Base-by-base conservation (phyloP, 495 filamentous ascomycete genomes). In the Astrothelium subdiscretum region DNA sequence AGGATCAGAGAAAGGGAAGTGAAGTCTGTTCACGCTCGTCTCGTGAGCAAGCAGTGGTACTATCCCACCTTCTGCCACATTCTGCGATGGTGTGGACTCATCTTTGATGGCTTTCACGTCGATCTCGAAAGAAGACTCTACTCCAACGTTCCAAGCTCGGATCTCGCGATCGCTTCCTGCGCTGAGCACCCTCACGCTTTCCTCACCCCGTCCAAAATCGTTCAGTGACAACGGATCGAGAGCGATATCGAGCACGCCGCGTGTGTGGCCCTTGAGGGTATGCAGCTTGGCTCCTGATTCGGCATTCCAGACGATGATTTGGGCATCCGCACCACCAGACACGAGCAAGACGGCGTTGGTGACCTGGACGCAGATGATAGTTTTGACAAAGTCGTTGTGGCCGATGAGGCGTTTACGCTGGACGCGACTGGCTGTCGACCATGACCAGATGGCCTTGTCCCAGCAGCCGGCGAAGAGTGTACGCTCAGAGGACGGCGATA, bases 391-490 rank as follows among this genome's bases (percentile, higher is more conserved):
- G 70, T 98, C 94, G 0, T 83, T 78, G 70, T 98, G 94, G 12
- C 90, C 94, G 43, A 78, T 79, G 70, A 88, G 94, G 59, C 78
- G 83, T 51, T 73, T 77, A 12, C 74, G 75, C 0, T 74, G 78
- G 13, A 77, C 68, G 27, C 77, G 76, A 2, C 83, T 84, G 22
- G 75, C 67, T 38, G 85, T 76, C 65, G 87, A 79, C 89, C 89
- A 96, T 32, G 88, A 87, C 84, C 86, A 96, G 44, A 97, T 81
- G 26, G 80, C 77, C 73, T 95, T 96, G 77, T 98, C 91, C 94
- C 94, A 98, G 64, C 86, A 89, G 27, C 91, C 91, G 31, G 89
- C 89, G 72, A 91, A 97, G 57, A 97, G 65, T 1, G 80, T 83
- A n/a, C 35, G 61, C 43, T 54, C 13, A 51, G 58, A 31, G 20